Evolutionary conservation across 805 yeast species (phyloP).

Genomic region (Metschnikowia shivogae): DNA sequence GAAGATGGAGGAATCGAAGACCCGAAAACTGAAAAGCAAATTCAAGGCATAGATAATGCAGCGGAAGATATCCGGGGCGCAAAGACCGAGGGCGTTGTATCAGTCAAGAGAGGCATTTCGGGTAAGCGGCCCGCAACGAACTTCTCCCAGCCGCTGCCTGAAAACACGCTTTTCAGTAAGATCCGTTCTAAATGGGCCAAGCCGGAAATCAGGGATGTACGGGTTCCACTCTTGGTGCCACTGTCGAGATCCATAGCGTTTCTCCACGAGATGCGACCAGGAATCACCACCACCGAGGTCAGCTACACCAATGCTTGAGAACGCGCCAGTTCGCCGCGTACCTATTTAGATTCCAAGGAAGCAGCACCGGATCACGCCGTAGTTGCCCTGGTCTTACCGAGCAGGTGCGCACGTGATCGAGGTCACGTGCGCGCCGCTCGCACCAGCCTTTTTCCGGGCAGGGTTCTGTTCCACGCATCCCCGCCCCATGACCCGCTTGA

Average conservation of each 20-base stretch:
- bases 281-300: slow-evolving; percentile 11
- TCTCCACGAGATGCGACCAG: slow-evolving; percentile 12
- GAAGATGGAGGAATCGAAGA: no score
- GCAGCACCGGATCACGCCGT: no score
- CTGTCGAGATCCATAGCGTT: slow-evolving; percentile 6
- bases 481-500: neutral
- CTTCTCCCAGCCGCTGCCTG: neutral
- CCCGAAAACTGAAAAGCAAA: no score
- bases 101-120: neutral
- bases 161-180: slow-evolving; percentile 8
- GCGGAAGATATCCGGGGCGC: no score
- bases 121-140: no score
- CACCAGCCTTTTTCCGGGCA: no score
- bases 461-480: no score
- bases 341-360: neutral
- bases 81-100: neutral
- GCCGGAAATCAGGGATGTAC: neutral
- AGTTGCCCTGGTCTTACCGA: no score
- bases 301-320: slow-evolving; percentile 4
- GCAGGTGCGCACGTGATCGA: no score
- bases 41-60: no score
- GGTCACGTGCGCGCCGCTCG: no score
- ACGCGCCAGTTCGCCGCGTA: neutral
- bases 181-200: slow-evolving; percentile 12
- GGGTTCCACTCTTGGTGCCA: neutral